Percentiles rank a stretch among this genome's conserved stretches.
These are phyloP conservation scores for Kentomonas sorsogonicus DNA, from an alignment of 208 protist genomes.

Conservation along the genomic window DNA sequence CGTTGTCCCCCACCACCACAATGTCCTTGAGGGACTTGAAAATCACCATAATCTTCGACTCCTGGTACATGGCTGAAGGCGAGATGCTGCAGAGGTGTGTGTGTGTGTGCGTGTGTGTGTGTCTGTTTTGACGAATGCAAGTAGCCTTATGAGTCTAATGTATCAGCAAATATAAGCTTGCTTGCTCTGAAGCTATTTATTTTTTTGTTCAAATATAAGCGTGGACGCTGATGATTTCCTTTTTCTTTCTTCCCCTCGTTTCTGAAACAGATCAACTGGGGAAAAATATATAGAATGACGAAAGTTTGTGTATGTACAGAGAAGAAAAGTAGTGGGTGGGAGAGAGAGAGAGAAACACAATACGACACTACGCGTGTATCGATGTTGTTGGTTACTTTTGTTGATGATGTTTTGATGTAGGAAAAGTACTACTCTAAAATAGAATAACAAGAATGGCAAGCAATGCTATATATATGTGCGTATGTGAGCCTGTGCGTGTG, in stretches of 20 bases:
- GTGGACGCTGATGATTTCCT: not conserved
- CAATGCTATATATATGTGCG: not conserved
- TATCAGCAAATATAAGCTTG: too few species aligned
- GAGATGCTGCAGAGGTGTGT: not conserved
- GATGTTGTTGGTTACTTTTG: too few species aligned
- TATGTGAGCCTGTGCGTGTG: not conserved
- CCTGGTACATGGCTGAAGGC: constrained; percentile 38
- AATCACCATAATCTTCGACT: constrained; percentile 79
- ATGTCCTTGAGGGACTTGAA: constrained; percentile 86
- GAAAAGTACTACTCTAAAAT: not conserved
- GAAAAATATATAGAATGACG: not conserved
- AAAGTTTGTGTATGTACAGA: not conserved
- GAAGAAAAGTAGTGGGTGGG: not conserved
- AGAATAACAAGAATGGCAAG: not conserved
- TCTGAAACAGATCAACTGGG: not conserved
- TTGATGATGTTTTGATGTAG: too few species aligned
- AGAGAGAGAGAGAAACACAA: constrained; percentile 6
- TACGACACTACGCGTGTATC: not conserved
- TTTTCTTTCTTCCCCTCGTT: not conserved
- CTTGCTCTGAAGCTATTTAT: too few species aligned
- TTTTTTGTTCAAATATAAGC: not conserved
- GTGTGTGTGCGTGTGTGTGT: not conserved
- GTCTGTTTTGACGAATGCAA: not conserved
- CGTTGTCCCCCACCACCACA: constrained; percentile 86
- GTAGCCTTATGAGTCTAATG: not conserved